These are phyloP conservation scores for Colletotrichum sp. DNA, from an alignment of 2,329 filamentous ascomycete species.

Conservation along the genomic window DNA sequence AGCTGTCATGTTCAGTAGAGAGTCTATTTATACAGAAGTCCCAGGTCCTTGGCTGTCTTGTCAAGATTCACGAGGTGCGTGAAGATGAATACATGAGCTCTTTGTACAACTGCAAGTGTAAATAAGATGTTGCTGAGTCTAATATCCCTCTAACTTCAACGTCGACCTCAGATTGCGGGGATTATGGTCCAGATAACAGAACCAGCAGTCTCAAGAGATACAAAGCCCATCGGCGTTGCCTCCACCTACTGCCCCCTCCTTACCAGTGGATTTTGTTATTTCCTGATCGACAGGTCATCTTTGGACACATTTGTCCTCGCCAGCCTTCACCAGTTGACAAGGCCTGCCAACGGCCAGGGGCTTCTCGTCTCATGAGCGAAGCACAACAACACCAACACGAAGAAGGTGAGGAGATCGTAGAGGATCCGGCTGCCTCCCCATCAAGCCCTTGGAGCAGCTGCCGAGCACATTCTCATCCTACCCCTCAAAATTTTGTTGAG, in stretches of 20 bases:
- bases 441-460: background rate
- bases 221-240: background rate
- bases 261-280: background rate
- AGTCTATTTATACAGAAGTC: background rate
- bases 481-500: background rate
- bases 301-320: background rate
- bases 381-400: background rate
- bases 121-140: background rate
- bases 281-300: background rate
- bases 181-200: background rate
- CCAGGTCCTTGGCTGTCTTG: background rate
- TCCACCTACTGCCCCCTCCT: background rate
- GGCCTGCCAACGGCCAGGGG: background rate
- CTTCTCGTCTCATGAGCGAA: background rate
- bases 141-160: background rate
- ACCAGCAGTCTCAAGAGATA: background rate
- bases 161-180: background rate
- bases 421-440: background rate
- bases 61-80: background rate
- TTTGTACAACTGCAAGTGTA: background rate
- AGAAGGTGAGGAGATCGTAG: background rate
- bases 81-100: background rate
- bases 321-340: conserved; percentile 13
- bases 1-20: background rate
- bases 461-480: background rate